Base-by-base conservation (phyloP, 2,329 filamentous ascomycete genomes). In the Pyrenophora tritici-repentis region DNA sequence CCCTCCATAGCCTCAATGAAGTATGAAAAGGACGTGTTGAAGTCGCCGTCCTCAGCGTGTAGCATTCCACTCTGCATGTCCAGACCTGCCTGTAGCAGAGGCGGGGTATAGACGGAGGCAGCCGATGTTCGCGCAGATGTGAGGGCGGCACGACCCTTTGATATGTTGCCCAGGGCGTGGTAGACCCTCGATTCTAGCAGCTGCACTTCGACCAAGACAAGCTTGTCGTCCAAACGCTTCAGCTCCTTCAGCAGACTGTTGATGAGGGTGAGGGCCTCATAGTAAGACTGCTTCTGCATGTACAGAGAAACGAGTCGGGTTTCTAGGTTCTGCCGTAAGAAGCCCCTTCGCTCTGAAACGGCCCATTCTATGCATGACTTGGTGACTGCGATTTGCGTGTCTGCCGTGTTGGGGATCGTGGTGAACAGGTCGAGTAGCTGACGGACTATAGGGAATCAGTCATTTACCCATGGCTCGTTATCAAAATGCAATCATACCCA, bases 341-440 rank as follows among this genome's bases (percentile, higher is more conserved):
- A 99, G 54, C 91, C 90, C 71, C 94, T 89, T 66, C 92, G 89
- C 80, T 97, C 91, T 44, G 90, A 89, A 47, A 93, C 90, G 41
- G 94, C 94, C 94, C 94, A 99, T 79, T 97, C 93, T 86, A 99
- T 99, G 80, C 91, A 97, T 78, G 94, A 96, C 78, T 96, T 96
- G 70, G 94, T 99, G 67, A 97, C 91, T 74, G 87, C 80, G 74
- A 96, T 91, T 79, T 99, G 94, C 72, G 88, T 90, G 74, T 99
- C 94, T 80, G 89, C 89, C 66, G 91, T 94, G 78, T 97, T 89
- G 68, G 95, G 94, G 66, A 97, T 97, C 69, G 89, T 85, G 67
- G 89, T 86, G 81, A 97, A 94, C 74, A 97, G 86, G 76, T 99
- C 94, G 74, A 99, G 89, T 20, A 99, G 86, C 78, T 97, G 91